These are phyloP conservation scores for Kuraishia molischiana DNA, from an alignment of 805 yeast genomes.

Conservation along the genomic window DNA sequence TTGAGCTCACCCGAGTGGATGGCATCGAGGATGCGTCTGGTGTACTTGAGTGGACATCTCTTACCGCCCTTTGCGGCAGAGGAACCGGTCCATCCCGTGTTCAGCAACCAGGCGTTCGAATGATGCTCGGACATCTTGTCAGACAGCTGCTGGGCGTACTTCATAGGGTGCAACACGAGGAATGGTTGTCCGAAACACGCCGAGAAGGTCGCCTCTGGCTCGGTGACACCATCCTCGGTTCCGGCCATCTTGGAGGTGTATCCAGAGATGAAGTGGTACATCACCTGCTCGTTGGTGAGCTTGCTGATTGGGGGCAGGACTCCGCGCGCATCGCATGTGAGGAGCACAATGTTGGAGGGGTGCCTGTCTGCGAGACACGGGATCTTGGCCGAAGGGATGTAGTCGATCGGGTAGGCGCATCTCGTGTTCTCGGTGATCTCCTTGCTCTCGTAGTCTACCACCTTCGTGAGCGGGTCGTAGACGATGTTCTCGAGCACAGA, in stretches of 20 bases:
- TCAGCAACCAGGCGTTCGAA: slow-evolving; percentile 91
- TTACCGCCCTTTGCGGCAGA: slow-evolving; percentile 90
- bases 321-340: slow-evolving; percentile 98
- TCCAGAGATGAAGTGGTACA: slow-evolving; percentile 98
- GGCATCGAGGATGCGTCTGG: slow-evolving; percentile 91
- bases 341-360: slow-evolving; percentile 84
- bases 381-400: slow-evolving; percentile 89
- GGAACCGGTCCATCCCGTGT: slow-evolving; percentile 98
- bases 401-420: slow-evolving; percentile 97
- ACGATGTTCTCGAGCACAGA: slow-evolving; percentile 90
- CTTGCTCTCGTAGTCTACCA: slow-evolving; percentile 76
- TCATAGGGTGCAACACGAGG: slow-evolving; percentile 96
- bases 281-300: slow-evolving; percentile 89
- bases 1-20: slow-evolving; percentile 86
- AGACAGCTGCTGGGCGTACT: slow-evolving; percentile 91
- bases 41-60: slow-evolving; percentile 95
- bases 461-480: slow-evolving; percentile 69
- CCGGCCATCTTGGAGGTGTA: slow-evolving; percentile 99
- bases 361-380: slow-evolving; percentile 88
- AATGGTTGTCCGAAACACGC: slow-evolving; percentile 99
- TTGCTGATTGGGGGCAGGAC: slow-evolving; percentile 95
- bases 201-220: slow-evolving; percentile 95
- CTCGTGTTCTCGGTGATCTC: slow-evolving; percentile 94
- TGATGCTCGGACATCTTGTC: slow-evolving; percentile 85
- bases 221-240: slow-evolving; percentile 97